Conservation (phyloP, 768 basidiomycete species). For the Amanita jacksonii region DNA sequence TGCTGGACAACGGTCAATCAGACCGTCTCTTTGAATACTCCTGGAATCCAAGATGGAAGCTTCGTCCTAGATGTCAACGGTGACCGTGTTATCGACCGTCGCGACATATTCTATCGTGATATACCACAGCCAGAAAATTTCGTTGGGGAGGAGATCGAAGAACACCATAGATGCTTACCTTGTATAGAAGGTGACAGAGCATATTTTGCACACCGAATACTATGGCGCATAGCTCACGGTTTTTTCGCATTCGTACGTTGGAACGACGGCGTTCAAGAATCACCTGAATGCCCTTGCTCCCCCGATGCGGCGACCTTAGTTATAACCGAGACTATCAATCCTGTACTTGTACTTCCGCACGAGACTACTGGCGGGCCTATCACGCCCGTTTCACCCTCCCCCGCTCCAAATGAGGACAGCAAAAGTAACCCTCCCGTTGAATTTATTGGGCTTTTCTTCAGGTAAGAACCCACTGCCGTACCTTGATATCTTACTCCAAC, state of each 20-base stretch:
- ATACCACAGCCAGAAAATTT: not conserved
- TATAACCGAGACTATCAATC: not conserved
- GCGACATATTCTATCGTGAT: conserved; percentile 52
- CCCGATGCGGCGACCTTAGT: not conserved
- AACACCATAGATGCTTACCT: too few species aligned
- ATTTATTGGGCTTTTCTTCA: conserved; percentile 63
- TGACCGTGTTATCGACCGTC: conserved; percentile 35
- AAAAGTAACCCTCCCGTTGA: conserved; percentile 27
- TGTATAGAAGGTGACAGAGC: not conserved
- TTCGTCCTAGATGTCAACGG: conserved; percentile 64
- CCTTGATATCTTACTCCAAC: not conserved
- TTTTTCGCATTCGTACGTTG: too few species aligned
- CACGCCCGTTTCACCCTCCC: too few species aligned
- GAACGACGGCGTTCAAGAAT: not conserved
- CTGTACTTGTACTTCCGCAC: too few species aligned
- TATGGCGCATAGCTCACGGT: too few species aligned
- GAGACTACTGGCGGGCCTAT: too few species aligned
- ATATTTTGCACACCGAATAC: too few species aligned
- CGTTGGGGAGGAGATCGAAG: too few species aligned
- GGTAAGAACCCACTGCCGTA: conserved; percentile 28
- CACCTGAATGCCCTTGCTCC: not conserved
- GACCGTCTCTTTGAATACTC: conserved; percentile 63
- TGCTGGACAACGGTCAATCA: conserved; percentile 68
- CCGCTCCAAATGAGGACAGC: too few species aligned
- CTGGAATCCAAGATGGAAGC: conserved; percentile 56